phyloP scores from a whole-genome alignment of 1,284 basidiomycete genomes.

The Mycena sp. region DNA sequence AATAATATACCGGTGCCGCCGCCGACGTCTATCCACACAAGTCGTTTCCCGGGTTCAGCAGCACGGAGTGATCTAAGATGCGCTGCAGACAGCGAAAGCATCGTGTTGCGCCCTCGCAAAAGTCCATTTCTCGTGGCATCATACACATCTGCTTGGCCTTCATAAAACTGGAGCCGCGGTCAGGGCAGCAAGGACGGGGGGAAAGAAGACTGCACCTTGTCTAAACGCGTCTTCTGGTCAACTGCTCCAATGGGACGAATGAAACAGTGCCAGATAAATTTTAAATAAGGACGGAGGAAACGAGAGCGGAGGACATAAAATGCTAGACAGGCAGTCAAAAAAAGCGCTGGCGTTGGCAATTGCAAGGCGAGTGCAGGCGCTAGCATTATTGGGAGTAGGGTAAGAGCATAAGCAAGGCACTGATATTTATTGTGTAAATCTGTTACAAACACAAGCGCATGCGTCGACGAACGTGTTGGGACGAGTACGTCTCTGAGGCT shows the following conservation, averaged over 20 bases:
- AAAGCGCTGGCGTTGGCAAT: constrained; percentile 22
- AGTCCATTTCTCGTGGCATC: constrained; percentile 71
- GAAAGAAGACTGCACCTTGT: constrained; percentile 47
- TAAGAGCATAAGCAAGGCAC: neutral
- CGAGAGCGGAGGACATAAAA: constrained; percentile 35
- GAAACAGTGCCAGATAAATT: constrained; percentile 62
- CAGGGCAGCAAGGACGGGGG: constrained; percentile 1
- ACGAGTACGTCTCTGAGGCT: constrained; percentile 14
- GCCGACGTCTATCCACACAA: constrained; percentile 88
- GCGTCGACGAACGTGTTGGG: constrained; percentile 32
- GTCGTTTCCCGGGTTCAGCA: constrained; percentile 55
- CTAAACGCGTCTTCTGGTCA: constrained; percentile 56
- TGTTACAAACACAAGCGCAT: constrained; percentile 19
- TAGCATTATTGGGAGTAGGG: neutral
- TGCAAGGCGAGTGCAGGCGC: constrained; percentile 17
- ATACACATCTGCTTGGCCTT: constrained; percentile 78
- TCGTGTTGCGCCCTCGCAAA: constrained; percentile 77
- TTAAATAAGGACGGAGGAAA: constrained; percentile 51
- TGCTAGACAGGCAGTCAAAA: constrained; percentile 26
- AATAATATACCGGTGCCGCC: constrained; percentile 73
- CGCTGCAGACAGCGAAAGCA: constrained; percentile 76
- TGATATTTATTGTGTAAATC: constrained; percentile 28
- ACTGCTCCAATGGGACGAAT: constrained; percentile 51
- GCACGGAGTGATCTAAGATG: constrained; percentile 67
- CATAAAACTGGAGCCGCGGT: constrained; percentile 59